A percentile compares a stretch with the other conserved stretches of the same genome.
phyloP scores from a whole-genome alignment of 768 basidiomycete species.

The Lentinus tigrinus region DNA sequence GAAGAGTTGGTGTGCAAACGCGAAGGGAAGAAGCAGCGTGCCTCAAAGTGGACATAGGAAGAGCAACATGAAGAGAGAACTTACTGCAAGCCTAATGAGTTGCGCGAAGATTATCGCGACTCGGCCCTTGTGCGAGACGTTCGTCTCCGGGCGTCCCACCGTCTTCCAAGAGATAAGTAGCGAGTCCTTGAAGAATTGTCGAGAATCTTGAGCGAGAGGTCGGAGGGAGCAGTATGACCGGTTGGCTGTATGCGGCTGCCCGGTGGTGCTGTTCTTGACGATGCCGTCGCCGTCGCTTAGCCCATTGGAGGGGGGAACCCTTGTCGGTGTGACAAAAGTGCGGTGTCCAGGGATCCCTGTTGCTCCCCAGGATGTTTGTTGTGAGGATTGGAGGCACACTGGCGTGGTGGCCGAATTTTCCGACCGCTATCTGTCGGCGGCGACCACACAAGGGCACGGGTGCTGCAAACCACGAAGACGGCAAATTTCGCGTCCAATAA shows the following conservation, averaged over 20 bases:
- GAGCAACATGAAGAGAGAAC: not conserved
- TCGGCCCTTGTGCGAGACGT: not conserved
- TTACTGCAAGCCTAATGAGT: not conserved
- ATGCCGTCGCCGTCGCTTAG: not conserved
- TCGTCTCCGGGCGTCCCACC: not conserved
- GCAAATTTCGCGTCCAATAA: not conserved
- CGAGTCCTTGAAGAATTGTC: not conserved
- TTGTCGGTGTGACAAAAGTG: not conserved
- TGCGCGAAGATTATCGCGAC: not conserved
- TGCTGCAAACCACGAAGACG: not conserved
- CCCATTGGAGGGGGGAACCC: not conserved
- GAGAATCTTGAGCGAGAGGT: not conserved
- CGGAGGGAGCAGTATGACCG: not conserved
- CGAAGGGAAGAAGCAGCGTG: too few relatives aligned
- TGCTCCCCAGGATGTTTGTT: not conserved
- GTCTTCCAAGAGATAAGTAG: not conserved
- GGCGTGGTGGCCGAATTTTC: not conserved
- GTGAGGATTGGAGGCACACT: not conserved
- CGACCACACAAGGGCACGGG: not conserved
- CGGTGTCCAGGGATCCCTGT: not conserved
- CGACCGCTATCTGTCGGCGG: not conserved
- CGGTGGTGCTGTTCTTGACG: not conserved
- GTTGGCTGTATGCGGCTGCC: not conserved
- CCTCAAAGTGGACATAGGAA: not conserved
- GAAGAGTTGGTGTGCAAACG: not conserved